Base-by-base conservation (phyloP, 495 filamentous ascomycete species). In the Barbatosphaeria neglecta region DNA sequence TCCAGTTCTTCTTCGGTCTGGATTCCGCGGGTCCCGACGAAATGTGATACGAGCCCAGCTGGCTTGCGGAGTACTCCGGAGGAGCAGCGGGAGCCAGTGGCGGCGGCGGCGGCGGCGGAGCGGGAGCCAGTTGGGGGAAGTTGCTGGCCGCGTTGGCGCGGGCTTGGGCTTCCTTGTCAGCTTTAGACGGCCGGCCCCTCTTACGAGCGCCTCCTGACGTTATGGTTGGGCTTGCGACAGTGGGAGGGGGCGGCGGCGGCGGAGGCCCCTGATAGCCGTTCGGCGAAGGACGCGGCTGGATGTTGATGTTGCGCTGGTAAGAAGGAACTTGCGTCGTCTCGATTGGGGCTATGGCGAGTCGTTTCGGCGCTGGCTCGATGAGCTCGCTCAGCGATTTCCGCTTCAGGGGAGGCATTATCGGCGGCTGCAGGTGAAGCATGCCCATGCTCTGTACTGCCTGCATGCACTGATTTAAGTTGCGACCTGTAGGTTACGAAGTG, bases 401-500 rank as follows among this genome's bases (percentile, higher is more conserved):
- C 58, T 73, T 73, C 45, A 64, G 44, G 33, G 51, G 48, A n/a
- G 57, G 58, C 45, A 65, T 56, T 48, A 56, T 52, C 43, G 66
- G 65, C 35, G 58, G 62, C 20, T 56, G 55, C 41, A 64, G 54
- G 35, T 61, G 62, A 28, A 47, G 51, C 41, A 61, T 62, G 47
- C 69, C 65, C 67, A 73, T 70, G 51, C 47, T 51, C 43, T 70
- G 63, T 27, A 64, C 66, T 22, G 67, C 66, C 38, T 54, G 53
- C 40, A 67, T 41, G 55, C 68, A 71, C 49, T 73, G 68, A 18
- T 60, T 61, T 66, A 73, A 60, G 62, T 67, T 73, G 49, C 69
- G 67, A 25, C 69, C 69, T 73, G 51, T 41, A 54, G 47, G 38
- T 41, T 43, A 40, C 51, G 56, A 51, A 48, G 50, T 45, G 55